These are phyloP conservation scores for Neurospora africana DNA, from an alignment of 495 filamentous ascomycete genomes.

Conservation along the genomic window DNA sequence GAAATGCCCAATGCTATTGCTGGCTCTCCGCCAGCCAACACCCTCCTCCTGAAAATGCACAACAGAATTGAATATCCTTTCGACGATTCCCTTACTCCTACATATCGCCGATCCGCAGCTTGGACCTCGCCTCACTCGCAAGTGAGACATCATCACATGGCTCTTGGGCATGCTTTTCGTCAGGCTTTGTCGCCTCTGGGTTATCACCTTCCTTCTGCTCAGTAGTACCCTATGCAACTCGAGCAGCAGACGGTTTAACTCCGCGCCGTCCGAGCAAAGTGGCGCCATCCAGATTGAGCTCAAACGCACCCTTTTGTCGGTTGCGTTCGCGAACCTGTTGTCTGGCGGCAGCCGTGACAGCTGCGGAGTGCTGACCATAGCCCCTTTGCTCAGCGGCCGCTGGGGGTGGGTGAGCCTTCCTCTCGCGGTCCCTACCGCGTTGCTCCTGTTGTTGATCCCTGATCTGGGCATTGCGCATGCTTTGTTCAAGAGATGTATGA, in stretches of 20 bases:
- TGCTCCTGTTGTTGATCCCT: constrained; percentile 41
- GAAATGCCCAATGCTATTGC: neutral
- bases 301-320: constrained; percentile 63
- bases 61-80: neutral
- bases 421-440: constrained; percentile 34
- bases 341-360: constrained; percentile 69
- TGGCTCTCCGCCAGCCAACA: neutral
- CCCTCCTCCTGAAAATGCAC: neutral
- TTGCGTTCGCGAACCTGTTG: constrained; percentile 53
- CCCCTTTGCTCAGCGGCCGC: constrained; percentile 47
- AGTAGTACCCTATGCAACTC: constrained; percentile 24
- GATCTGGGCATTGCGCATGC: constrained; percentile 72
- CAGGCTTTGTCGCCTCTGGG: neutral
- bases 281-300: constrained; percentile 81
- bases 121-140: neutral
- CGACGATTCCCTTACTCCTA: neutral
- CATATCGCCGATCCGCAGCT: neutral
- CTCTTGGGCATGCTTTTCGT: neutral
- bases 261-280: constrained; percentile 74
- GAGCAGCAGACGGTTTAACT: constrained; percentile 33
- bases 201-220: neutral
- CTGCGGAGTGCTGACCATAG: constrained; percentile 72
- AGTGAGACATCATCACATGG: neutral
- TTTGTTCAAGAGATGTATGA: constrained; percentile 53
- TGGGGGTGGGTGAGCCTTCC: constrained; percentile 23